Percentiles rank a stretch among this genome's conserved stretches.
phyloP scores from a whole-genome alignment of 306 rosid species.

The Prunus fruticosa region DNA sequence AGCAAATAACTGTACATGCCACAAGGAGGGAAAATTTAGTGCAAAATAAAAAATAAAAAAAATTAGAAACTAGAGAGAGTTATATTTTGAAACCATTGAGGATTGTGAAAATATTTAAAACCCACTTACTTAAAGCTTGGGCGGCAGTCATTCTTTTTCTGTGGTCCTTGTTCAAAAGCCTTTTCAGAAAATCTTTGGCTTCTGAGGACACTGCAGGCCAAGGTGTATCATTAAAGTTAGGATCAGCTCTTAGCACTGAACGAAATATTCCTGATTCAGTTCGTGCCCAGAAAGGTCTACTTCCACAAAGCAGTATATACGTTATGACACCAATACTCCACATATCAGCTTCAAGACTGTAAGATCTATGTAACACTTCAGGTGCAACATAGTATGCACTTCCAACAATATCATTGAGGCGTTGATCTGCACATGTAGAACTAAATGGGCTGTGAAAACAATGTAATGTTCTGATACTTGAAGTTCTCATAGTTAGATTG shows the following conservation, averaged over 20 bases:
- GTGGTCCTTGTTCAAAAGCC: slow-evolving; percentile 94
- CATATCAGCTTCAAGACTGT: slow-evolving; percentile 82
- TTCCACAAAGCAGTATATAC: slow-evolving; percentile 85
- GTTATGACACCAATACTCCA: slow-evolving; percentile 98
- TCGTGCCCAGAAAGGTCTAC: slow-evolving; percentile 98
- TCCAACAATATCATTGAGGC: slow-evolving; percentile 94
- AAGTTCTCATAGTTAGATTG: background rate
- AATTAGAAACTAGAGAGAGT: background rate
- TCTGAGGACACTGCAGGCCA: slow-evolving; percentile 92
- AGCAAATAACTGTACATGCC: background rate
- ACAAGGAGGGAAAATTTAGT: slow-evolving; percentile 12
- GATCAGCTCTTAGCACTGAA: slow-evolving; percentile 86
- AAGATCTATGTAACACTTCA: slow-evolving; percentile 94
- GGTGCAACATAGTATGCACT: slow-evolving; percentile 99
- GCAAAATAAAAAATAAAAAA: background rate
- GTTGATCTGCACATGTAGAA: slow-evolving; percentile 67
- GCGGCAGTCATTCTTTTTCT: slow-evolving; percentile 96
- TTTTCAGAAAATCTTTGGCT: slow-evolving; percentile 90
- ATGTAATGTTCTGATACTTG: background rate
- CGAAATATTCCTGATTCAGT: slow-evolving; percentile 98
- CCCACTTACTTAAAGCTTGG: slow-evolving; percentile 75
- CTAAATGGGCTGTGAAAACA: slow-evolving; percentile 30
- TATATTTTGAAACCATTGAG: background rate
- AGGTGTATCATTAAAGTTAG: slow-evolving; percentile 87
- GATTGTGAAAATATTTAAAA: background rate